Evolutionary conservation across 805 yeast species (phyloP), one percentile per base, ranked within the genome.

Genomic region (Sugiyamaella marilandica): DNA sequence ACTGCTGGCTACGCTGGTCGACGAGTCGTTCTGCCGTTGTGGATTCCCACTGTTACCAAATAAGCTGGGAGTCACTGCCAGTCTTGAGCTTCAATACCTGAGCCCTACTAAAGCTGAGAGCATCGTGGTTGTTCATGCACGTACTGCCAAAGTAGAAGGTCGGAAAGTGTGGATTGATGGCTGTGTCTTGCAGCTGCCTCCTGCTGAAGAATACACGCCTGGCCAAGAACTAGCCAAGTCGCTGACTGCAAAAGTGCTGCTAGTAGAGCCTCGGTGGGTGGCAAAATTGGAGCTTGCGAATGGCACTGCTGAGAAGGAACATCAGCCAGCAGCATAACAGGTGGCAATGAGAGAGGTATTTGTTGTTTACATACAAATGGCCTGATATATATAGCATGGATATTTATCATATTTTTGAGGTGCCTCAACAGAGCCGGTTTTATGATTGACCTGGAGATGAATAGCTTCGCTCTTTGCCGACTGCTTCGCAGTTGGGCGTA

Each of bases 51-150:
- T 77, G 26, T 72, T 92, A 10, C 98, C 98, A 0, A 81, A 83
- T 53, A 78, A 82, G 52, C 75, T 85, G 48, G 99, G 98, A 11
- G 96, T 94, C 21, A 92, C 99, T 0, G 99, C 96, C 0, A 77
- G 75, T 48, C 72, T 92, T 41, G 69, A 77, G 2, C 73, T 92
- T 8, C 74, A 85, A 49, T 92, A 88, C 67, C 53, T 59, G 44
- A 64, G 65, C 16, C 85, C 84, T 37, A 81, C 82, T 0, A 76
- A 75, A 1, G 84, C 90, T 0, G 79, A 81, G 54, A 73, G 83
- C 19, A 80, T 83, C 9, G 79, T 90, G 1, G 73, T 88, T 11
- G 68, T 94, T 46, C 74, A 74, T 41, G 95, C 95, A 0, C 73
- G 78, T 44, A 90, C 91, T 1, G 66, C 66, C 1, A 81, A 85